These are phyloP conservation scores for Gossypium davidsonii DNA, from an alignment of 441 rosid genomes.

Conservation along the genomic window DNA sequence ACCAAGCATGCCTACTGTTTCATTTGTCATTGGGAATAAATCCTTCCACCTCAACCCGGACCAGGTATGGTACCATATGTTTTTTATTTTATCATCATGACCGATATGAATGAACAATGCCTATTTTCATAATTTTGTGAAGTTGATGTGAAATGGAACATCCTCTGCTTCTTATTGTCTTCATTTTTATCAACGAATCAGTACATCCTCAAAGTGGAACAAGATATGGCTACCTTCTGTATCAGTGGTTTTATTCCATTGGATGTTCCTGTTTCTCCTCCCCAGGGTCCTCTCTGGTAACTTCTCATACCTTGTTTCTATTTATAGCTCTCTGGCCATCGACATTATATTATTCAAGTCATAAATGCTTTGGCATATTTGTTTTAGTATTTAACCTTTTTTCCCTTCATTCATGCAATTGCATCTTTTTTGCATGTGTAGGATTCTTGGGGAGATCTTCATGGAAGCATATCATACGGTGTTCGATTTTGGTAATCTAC, in stretches of 20 bases:
- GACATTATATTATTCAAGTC: not conserved
- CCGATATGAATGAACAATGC: not conserved
- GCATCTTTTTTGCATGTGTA: not conserved
- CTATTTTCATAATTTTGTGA: not conserved
- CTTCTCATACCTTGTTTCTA: not conserved
- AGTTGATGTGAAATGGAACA: not conserved
- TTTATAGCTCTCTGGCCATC: not conserved
- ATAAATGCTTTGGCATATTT: not conserved
- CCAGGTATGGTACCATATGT: slow-evolving; percentile 26
- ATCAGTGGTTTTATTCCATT: slow-evolving; percentile 25
- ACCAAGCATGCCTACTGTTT: slow-evolving; percentile 40
- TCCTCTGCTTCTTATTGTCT: not conserved
- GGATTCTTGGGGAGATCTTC: slow-evolving; percentile 32
- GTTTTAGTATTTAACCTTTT: not conserved
- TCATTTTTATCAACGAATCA: slow-evolving; percentile 6
- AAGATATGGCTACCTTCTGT: slow-evolving; percentile 17
- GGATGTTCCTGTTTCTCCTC: slow-evolving; percentile 25
- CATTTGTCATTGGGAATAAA: slow-evolving; percentile 49
- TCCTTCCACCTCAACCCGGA: slow-evolving; percentile 46
- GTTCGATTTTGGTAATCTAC: slow-evolving; percentile 33
- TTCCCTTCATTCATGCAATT: not conserved
- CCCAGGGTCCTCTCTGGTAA: slow-evolving; percentile 34
- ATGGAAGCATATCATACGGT: slow-evolving; percentile 32
- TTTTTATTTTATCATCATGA: too few species aligned
- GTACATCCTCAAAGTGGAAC: slow-evolving; percentile 21